Conservation (phyloP, 768 basidiomycete species). For the Sporobolomyces phaffii region DNA sequence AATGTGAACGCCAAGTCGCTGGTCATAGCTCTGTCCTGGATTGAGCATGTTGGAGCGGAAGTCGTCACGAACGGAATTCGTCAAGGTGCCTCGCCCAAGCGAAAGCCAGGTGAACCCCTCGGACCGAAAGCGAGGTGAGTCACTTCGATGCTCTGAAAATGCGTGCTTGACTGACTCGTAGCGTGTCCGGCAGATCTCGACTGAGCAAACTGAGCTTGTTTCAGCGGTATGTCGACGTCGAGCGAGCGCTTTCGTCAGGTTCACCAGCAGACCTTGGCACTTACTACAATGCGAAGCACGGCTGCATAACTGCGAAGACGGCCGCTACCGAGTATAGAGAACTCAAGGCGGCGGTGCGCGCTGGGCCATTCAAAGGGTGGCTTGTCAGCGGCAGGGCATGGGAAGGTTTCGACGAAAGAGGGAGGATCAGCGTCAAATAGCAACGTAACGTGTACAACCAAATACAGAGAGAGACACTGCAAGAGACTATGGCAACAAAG, state of each 20-base stretch:
- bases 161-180: too few relatives aligned
- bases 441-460: too few relatives aligned
- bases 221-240: neutral
- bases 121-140: conserved; percentile 59
- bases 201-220: conserved; percentile 26
- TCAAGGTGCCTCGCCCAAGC: conserved; percentile 68
- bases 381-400: conserved; percentile 20
- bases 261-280: neutral
- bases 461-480: too few relatives aligned
- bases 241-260: neutral
- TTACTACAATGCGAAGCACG: conserved; percentile 9
- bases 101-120: conserved; percentile 50
- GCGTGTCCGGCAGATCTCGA: conserved; percentile 5
- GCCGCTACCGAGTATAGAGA: conserved; percentile 23
- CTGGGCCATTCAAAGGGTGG: conserved; percentile 34
- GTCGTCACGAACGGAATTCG: conserved; percentile 72
- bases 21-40: conserved; percentile 73
- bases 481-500: too few relatives aligned
- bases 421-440: neutral
- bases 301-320: too few relatives aligned
- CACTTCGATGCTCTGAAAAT: too few relatives aligned
- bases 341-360: conserved; percentile 21
- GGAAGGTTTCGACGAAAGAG: conserved; percentile 20
- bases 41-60: conserved; percentile 56
- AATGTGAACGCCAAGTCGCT: too few relatives aligned